Evolutionary conservation across 805 yeast species (phyloP).

Genomic region (Saccharomycopsis babjevae): DNA sequence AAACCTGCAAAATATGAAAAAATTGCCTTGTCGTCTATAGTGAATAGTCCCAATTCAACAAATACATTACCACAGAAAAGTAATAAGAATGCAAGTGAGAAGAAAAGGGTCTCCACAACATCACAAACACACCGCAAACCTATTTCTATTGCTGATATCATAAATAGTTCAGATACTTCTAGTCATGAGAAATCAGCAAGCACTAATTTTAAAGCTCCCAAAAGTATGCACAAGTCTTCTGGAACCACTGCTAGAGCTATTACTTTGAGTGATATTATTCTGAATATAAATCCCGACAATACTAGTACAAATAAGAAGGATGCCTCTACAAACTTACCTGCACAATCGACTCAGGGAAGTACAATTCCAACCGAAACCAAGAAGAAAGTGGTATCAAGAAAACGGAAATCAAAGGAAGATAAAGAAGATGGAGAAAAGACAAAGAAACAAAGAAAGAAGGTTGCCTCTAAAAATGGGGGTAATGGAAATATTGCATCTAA

Average conservation of each 20-base stretch:
- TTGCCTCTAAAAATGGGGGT: not conserved
- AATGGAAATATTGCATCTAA: not conserved
- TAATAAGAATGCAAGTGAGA: not conserved
- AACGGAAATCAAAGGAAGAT: not conserved
- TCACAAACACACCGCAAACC: slow-evolving; percentile 3
- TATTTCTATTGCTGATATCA: slow-evolving; percentile 11
- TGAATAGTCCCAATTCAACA: not conserved
- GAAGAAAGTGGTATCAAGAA: not conserved
- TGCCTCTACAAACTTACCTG: not conserved
- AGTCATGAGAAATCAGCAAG: not conserved
- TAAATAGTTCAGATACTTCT: not conserved
- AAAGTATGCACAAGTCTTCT: not conserved
- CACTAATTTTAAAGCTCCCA: not conserved
- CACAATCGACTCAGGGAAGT: not conserved
- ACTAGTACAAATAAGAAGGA: not conserved
- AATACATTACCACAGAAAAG: not conserved
- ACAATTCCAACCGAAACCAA: not conserved
- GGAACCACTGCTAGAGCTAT: not conserved
- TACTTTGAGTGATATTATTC: not conserved
- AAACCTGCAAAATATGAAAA: not conserved
- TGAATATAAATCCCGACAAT: not conserved
- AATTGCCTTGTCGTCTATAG: not conserved
- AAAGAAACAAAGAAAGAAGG: not conserved
- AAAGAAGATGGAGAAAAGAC: not conserved
- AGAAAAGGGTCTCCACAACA: not conserved